Conservation (phyloP, 179 eudicot species). For the Heliamphora pulchella region DNA sequence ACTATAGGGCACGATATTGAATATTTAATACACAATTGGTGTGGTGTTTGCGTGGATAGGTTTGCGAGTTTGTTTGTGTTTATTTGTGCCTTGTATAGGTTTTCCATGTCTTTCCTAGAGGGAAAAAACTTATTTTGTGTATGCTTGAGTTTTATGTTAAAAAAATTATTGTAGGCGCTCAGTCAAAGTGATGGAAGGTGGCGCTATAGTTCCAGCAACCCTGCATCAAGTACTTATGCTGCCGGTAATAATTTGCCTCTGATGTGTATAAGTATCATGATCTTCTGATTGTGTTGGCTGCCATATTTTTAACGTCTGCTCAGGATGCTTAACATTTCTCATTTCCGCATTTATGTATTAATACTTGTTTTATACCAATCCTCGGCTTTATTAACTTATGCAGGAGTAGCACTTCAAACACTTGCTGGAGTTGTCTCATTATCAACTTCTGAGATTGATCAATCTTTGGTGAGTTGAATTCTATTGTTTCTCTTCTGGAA, state of each 20-base stretch:
- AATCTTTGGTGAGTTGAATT: slow-evolving; percentile 48
- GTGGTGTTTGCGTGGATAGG: not conserved
- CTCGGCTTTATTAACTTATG: slow-evolving; percentile 12
- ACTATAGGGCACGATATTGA: slow-evolving; percentile 7
- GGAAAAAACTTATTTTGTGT: slow-evolving; percentile 11
- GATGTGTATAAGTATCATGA: not conserved
- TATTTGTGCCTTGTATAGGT: not conserved
- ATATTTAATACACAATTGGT: not conserved
- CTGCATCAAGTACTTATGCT: slow-evolving; percentile 81
- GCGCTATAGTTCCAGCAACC: slow-evolving; percentile 77
- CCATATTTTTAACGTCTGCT: not conserved
- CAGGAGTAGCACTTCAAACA: slow-evolving; percentile 88
- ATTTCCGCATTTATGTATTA: slow-evolving; percentile 1
- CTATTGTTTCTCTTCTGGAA: not conserved
- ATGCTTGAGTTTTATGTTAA: slow-evolving; percentile 17
- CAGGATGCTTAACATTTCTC: not conserved
- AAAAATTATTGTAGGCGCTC: slow-evolving; percentile 50
- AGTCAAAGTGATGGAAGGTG: slow-evolving; percentile 98
- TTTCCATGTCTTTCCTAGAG: not conserved
- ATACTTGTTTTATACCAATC: not conserved
- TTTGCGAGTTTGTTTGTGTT: not conserved
- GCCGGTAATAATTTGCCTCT: slow-evolving; percentile 52
- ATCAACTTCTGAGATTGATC: slow-evolving; percentile 63
- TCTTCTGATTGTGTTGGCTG: not conserved
- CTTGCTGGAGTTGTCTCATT: slow-evolving; percentile 79